Evolutionary conservation across 495 filamentous ascomycete genomes (phyloP), one percentile per base, ranked within the genome.

Genomic region (Aspergillus biplanus): DNA sequence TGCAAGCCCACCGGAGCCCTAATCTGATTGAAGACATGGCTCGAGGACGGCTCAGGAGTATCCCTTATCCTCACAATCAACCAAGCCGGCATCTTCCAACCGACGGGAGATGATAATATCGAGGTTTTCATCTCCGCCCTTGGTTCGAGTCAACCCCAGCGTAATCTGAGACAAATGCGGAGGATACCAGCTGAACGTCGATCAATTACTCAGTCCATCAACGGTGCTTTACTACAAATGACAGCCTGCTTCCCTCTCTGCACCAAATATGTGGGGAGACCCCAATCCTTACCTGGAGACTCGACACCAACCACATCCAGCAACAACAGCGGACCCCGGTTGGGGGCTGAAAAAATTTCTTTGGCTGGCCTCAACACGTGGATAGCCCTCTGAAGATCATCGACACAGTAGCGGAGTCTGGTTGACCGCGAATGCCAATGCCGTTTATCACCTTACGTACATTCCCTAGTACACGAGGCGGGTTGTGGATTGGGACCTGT

Each of bases 121-220:
- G 4, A 44, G 8, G 12, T n/a, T n/a, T n/a, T n/a, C n/a, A n/a
- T n/a, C n/a, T n/a, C n/a, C n/a, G n/a, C n/a, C n/a, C n/a, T n/a
- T n/a, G n/a, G n/a, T n/a, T n/a, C n/a, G n/a, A n/a, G n/a, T n/a
- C n/a, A n/a, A 12, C 39, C n/a, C 4, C 39, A 44, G 8, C 39
- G 39, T 44, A 44, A 44, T 9, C 39, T 44, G 39, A 5, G 7
- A 44, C 39, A 44, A 6, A 44, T 44, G 7, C 7, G 39, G 39
- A 44, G 39, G 39, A 44, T 9, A 44, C 39, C 39, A 44, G 39
- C 39, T 44, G 39, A 44, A 44, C 12, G 39, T 44, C 39, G 39
- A 44, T 44, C 39, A 44, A 44, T 44, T 44, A 44, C 39, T n/a
- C 39, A 44, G 39, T 44, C 39, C 39, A 44, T 44, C 39, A 6